These are phyloP conservation scores for Exserohilum turcica DNA, from an alignment of 2,329 filamentous ascomycete genomes.

Conservation along the genomic window DNA sequence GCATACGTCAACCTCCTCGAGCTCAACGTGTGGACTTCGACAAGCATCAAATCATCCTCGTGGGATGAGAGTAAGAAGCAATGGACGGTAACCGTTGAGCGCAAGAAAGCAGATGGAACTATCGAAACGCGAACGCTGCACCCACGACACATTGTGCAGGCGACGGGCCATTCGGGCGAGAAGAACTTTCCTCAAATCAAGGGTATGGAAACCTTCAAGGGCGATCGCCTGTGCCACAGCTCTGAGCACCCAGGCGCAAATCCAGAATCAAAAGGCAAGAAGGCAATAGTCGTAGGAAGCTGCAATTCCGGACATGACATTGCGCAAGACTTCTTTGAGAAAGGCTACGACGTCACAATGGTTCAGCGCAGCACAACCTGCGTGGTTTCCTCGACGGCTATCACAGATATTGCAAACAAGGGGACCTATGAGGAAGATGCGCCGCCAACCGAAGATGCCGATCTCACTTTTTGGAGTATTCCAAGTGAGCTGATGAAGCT, in stretches of 20 bases:
- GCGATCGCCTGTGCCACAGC: conserved; percentile 41
- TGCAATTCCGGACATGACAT: conserved; percentile 58
- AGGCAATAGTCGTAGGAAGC: conserved; percentile 54
- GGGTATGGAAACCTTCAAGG: conserved; percentile 45
- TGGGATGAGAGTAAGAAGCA: conserved; percentile 46
- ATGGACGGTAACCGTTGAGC: conserved; percentile 48
- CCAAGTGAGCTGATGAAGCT: conserved; percentile 43
- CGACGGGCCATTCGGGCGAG: conserved; percentile 41
- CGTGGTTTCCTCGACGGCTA: conserved; percentile 37
- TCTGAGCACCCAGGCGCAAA: conserved; percentile 42
- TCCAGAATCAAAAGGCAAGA: conserved; percentile 46
- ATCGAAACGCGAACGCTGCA: conserved; percentile 32
- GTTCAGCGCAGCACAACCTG: conserved; percentile 53
- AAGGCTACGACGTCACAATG: conserved; percentile 53
- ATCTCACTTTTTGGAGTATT: conserved; percentile 41
- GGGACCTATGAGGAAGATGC: conserved; percentile 38
- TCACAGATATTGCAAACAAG: conserved; percentile 37
- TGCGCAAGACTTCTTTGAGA: conserved; percentile 54
- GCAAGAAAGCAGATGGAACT: conserved; percentile 27
- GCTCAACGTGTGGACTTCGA: conserved; percentile 49
- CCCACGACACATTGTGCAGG: conserved; percentile 39
- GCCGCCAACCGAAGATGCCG: conserved; percentile 35
- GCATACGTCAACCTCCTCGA: conserved; percentile 45
- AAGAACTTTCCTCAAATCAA: conserved; percentile 40
- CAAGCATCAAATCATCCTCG: conserved; percentile 43